phyloP scores from a whole-genome alignment of 1,284 basidiomycete species.

The Anthracocystis setariae region DNA sequence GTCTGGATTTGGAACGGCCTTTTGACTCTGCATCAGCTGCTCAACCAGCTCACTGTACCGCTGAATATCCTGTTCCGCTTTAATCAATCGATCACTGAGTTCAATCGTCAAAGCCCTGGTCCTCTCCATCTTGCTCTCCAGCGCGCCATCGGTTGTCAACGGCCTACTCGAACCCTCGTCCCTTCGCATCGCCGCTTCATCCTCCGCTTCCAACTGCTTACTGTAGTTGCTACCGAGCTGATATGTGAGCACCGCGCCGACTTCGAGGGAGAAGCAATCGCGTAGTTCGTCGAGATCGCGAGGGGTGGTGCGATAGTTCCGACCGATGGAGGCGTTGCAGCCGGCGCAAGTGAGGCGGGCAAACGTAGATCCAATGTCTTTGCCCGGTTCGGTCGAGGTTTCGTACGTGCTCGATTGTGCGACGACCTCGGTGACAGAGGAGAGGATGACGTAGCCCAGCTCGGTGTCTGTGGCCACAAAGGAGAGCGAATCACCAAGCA shows the following conservation, averaged over 20 bases:
- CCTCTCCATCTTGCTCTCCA: conserved; percentile 31
- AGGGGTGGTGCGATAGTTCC: conserved; percentile 51
- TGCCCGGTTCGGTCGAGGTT: conserved; percentile 36
- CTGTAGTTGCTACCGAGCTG: conserved; percentile 31
- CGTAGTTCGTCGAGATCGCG: conserved; percentile 41
- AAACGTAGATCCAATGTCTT: conserved; percentile 45
- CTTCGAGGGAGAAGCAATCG: conserved; percentile 41
- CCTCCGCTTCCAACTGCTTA: conserved; percentile 12
- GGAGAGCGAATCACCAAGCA: conserved; percentile 47
- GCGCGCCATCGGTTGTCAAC: not conserved
- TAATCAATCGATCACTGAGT: conserved; percentile 39
- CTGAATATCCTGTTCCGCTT: conserved; percentile 33
- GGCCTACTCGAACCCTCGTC: not conserved
- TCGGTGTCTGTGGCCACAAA: conserved; percentile 48
- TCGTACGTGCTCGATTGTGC: conserved; percentile 17
- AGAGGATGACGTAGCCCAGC: conserved; percentile 52
- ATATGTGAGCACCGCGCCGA: conserved; percentile 34
- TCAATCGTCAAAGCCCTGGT: conserved; percentile 40
- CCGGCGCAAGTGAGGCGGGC: conserved; percentile 36
- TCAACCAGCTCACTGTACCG: conserved; percentile 19
- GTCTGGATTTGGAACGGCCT: not conserved
- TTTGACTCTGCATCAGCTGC: conserved; percentile 4
- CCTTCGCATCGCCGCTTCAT: not conserved
- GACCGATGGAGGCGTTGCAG: conserved; percentile 31
- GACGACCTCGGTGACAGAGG: conserved; percentile 39